Conservation (phyloP, 2,329 filamentous ascomycete genomes). For the Alternaria ventricosa region DNA sequence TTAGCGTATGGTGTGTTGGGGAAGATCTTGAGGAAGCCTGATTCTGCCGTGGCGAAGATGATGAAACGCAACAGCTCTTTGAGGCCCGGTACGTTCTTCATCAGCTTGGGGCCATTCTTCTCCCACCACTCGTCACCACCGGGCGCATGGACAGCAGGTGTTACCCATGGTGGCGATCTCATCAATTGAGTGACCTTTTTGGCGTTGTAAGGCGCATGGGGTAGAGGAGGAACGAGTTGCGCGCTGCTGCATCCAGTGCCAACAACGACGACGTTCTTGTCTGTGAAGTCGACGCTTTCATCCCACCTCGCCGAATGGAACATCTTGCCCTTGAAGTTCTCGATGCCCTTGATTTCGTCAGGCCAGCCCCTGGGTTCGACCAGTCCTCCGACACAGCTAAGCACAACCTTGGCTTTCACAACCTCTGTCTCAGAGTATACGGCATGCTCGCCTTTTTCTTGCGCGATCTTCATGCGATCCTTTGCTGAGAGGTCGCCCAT, state of each 20-base stretch:
- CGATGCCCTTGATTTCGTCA: conserved; percentile 58
- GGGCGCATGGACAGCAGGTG: conserved; percentile 50
- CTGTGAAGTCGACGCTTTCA: conserved; percentile 58
- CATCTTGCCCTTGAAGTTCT: conserved; percentile 61
- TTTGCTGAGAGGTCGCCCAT: conserved; percentile 60
- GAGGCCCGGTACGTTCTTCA: conserved; percentile 59
- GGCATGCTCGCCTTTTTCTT: conserved; percentile 53
- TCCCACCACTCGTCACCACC: conserved; percentile 53
- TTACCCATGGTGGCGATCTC: conserved; percentile 64
- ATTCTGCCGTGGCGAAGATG: conserved; percentile 53
- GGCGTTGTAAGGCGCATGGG: conserved; percentile 55
- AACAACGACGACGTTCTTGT: conserved; percentile 64
- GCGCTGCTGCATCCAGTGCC: conserved; percentile 65
- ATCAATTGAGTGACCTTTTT: conserved; percentile 67
- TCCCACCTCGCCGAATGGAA: conserved; percentile 66
- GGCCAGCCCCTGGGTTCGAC: conserved; percentile 62
- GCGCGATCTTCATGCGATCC: conserved; percentile 54
- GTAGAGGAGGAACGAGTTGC: conserved; percentile 62
- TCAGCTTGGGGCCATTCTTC: conserved; percentile 55
- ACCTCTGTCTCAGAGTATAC: conserved; percentile 60
- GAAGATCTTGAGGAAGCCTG: conserved; percentile 58
- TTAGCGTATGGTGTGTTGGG: conserved; percentile 49
- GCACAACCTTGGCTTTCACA: conserved; percentile 61
- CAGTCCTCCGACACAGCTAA: conserved; percentile 62
- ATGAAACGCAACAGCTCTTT: conserved; percentile 54